Percentiles rank a stretch among this genome's conserved stretches.
phyloP scores from a whole-genome alignment of 1,139 yeast genomes.

The Meyerozyma elateridarum region DNA sequence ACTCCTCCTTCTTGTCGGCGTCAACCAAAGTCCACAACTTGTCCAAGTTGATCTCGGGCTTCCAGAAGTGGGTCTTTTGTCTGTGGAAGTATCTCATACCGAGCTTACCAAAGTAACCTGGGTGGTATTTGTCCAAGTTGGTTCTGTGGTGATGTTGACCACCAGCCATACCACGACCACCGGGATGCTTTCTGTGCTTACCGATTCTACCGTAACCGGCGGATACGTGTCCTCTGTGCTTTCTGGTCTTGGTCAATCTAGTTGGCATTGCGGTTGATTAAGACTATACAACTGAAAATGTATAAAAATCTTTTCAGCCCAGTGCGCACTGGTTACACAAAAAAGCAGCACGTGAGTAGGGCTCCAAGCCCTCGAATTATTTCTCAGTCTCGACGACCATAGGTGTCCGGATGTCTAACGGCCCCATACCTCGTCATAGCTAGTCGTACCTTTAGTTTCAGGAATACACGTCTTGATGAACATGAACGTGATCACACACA shows the following conservation, averaged over 20 bases:
- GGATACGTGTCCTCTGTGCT: constrained; percentile 99
- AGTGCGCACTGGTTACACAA: constrained; percentile 4
- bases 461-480: constrained; percentile 56
- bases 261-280: constrained; percentile 78
- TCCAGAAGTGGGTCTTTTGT: constrained; percentile 95
- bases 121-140: constrained; percentile 99
- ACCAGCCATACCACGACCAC: constrained; percentile 99
- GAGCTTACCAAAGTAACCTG: constrained; percentile 99
- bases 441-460: constrained; percentile 67
- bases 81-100: constrained; percentile 99
- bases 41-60: constrained; percentile 97
- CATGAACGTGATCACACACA: constrained; percentile 45
- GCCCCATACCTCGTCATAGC: constrained; percentile 61
- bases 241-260: constrained; percentile 99
- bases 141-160: constrained; percentile 99
- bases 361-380: constrained; percentile 5
- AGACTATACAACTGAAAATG: constrained; percentile 15
- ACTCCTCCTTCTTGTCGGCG: constrained; percentile 91
- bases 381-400: too few species aligned
- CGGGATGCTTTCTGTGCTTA: constrained; percentile 99
- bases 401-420: too few species aligned
- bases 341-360: constrained; percentile 9
- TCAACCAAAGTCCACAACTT: constrained; percentile 98
- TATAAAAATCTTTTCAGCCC: constrained; percentile 16
- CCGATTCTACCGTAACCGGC: constrained; percentile 99